Conservation (phyloP, 306 rosid species). For the Acacia crassicarpa region DNA sequence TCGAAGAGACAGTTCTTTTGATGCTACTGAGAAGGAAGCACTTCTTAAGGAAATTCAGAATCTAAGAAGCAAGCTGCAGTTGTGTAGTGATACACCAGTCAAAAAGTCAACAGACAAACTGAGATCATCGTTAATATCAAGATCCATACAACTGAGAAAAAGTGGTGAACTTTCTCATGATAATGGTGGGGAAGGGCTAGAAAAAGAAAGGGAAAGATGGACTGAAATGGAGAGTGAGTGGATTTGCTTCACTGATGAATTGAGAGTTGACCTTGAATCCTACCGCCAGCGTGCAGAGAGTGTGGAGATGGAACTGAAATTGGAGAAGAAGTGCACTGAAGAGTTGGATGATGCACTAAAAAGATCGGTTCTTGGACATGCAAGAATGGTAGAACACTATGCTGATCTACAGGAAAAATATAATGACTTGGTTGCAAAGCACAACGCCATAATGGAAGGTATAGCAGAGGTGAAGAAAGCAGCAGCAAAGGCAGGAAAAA, state of each 20-base stretch:
- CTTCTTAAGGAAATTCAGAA: slow-evolving; percentile 81
- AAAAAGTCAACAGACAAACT: slow-evolving; percentile 73
- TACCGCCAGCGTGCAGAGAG: slow-evolving; percentile 67
- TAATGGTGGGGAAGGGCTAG: slow-evolving; percentile 60
- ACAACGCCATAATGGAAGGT: slow-evolving; percentile 82
- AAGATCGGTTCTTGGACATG: slow-evolving; percentile 85
- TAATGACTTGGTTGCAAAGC: slow-evolving; percentile 68
- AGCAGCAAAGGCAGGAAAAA: slow-evolving; percentile 75
- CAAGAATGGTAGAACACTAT: slow-evolving; percentile 91
- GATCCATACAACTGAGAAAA: slow-evolving; percentile 75
- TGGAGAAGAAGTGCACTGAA: slow-evolving; percentile 68
- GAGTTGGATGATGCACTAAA: slow-evolving; percentile 87
- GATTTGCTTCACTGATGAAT: slow-evolving; percentile 94
- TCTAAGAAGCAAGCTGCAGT: slow-evolving; percentile 66
- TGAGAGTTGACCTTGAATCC: slow-evolving; percentile 80
- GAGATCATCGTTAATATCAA: slow-evolving; percentile 75
- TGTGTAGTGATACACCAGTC: slow-evolving; percentile 46
- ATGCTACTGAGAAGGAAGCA: slow-evolving; percentile 78
- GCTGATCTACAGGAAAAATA: slow-evolving; percentile 91
- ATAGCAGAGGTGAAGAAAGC: slow-evolving; percentile 92
- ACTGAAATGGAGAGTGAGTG: slow-evolving; percentile 98
- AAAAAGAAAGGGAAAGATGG: slow-evolving; percentile 83
- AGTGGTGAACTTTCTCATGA: slow-evolving; percentile 50
- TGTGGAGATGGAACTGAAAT: slow-evolving; percentile 65
- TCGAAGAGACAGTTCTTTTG: slow-evolving; percentile 39